Conservation (phyloP, 164 flowering plant species). For the Macadamia tetraphylla region DNA sequence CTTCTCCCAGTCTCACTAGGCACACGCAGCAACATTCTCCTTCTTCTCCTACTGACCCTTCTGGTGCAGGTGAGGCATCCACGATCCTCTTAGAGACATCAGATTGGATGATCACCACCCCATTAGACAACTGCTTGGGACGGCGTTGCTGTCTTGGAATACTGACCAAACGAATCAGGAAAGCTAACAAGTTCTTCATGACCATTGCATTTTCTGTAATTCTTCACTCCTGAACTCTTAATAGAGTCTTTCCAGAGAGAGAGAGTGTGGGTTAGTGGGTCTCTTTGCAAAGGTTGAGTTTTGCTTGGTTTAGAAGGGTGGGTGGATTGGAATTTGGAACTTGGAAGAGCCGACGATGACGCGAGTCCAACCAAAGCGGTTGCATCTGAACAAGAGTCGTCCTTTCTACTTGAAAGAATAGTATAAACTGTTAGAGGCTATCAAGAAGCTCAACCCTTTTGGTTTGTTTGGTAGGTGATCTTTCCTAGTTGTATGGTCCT, state of each 20-base stretch:
- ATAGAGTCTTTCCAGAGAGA: neutral
- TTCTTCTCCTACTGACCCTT: neutral
- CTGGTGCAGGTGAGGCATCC: neutral
- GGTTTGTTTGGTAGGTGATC: too few relatives aligned
- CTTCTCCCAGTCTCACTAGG: slow-evolving; percentile 37
- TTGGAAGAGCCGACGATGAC: slow-evolving; percentile 16
- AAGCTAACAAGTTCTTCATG: slow-evolving; percentile 26
- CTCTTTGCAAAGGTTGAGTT: slow-evolving; percentile 8
- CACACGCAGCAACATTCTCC: slow-evolving; percentile 55
- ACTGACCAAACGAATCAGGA: slow-evolving; percentile 17
- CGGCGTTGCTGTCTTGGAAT: slow-evolving; percentile 3
- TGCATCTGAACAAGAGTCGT: slow-evolving; percentile 30
- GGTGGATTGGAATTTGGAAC: slow-evolving; percentile 21
- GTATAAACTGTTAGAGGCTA: too few relatives aligned
- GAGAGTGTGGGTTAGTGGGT: neutral
- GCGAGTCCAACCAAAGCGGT: slow-evolving; percentile 30
- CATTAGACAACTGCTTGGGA: slow-evolving; percentile 12
- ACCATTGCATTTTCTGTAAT: neutral
- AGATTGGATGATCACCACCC: neutral
- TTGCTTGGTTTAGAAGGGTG: slow-evolving; percentile 46
- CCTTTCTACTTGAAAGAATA: neutral
- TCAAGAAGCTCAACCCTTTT: too few relatives aligned
- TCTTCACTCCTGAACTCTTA: neutral
- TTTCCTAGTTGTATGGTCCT: too few relatives aligned
- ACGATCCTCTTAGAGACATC: neutral